Percentiles rank a stretch among this genome's conserved stretches.
Evolutionary conservation across 495 filamentous ascomycete genomes (phyloP).

Genomic region (Penicillium flavigenum): DNA sequence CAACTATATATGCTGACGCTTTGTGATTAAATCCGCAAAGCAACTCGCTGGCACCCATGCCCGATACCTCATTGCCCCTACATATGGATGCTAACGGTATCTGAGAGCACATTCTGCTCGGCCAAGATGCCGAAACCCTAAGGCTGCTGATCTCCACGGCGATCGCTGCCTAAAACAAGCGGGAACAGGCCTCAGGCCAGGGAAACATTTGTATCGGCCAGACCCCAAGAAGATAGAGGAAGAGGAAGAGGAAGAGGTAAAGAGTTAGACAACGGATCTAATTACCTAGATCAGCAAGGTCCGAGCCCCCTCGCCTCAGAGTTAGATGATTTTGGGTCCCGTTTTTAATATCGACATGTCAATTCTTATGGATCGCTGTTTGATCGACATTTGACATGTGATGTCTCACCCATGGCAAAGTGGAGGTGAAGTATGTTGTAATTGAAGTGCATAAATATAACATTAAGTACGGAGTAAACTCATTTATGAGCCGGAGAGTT

Average conservation of each 20-base stretch:
- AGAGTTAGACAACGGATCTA: not conserved
- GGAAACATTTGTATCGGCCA: not conserved
- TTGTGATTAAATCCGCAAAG: not conserved
- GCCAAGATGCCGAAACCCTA: not conserved
- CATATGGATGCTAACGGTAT: not conserved
- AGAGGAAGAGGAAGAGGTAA: not conserved
- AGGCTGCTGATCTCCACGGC: not conserved
- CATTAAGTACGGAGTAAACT: too few species aligned
- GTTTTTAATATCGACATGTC: not conserved
- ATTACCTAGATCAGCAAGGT: not conserved
- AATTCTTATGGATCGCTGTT: not conserved
- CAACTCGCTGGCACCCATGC: not conserved
- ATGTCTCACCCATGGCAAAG: not conserved
- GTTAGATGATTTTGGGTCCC: not conserved
- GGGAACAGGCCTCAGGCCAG: not conserved
- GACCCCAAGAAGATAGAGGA: not conserved
- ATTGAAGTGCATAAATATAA: not conserved
- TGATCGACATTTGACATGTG: constrained; percentile 6
- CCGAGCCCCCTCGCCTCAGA: not conserved
- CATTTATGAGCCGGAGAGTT: not conserved
- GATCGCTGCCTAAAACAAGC: not conserved
- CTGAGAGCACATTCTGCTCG: not conserved
- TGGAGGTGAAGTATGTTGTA: not conserved
- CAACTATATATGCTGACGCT: not conserved
- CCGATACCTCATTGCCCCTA: not conserved